A percentile compares a stretch with the other conserved stretches of the same genome.
Evolutionary conservation across 2,329 filamentous ascomycete species (phyloP).

Genomic region (Pyricularia grisea): DNA sequence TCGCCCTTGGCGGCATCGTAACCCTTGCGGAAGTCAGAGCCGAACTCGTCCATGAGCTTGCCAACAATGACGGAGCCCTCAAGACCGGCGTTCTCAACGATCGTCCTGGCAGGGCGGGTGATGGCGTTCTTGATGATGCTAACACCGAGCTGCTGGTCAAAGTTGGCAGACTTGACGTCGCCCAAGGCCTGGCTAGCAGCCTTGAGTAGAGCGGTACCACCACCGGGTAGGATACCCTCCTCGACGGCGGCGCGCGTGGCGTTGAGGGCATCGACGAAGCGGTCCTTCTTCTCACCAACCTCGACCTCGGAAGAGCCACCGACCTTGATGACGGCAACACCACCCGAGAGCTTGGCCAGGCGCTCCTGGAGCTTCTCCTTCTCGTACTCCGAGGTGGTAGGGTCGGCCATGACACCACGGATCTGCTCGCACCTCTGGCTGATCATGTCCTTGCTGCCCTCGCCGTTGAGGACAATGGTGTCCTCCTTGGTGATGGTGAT

Average conservation of each 20-base stretch:
- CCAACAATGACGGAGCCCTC: slow-evolving; percentile 95
- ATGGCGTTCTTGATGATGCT: slow-evolving; percentile 98
- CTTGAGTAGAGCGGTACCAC: slow-evolving; percentile 97
- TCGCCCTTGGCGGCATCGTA: slow-evolving; percentile 95
- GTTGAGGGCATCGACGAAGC: slow-evolving; percentile 96
- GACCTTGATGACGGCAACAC: slow-evolving; percentile 99
- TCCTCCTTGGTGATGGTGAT: slow-evolving; percentile 99
- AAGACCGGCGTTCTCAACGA: slow-evolving; percentile 94
- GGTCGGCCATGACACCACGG: slow-evolving; percentile 89
- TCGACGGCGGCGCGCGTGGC: slow-evolving; percentile 96
- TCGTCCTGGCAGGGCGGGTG: slow-evolving; percentile 85
- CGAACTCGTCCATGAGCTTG: slow-evolving; percentile 94
- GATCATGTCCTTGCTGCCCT: slow-evolving; percentile 89
- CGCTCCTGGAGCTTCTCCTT: slow-evolving; percentile 99
- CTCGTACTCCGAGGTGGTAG: slow-evolving; percentile 95
- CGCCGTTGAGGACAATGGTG: slow-evolving; percentile 95
- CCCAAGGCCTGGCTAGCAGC: slow-evolving; percentile 81
- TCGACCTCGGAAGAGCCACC: slow-evolving; percentile 96
- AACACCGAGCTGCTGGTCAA: slow-evolving; percentile 97
- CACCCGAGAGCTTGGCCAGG: slow-evolving; percentile 96
- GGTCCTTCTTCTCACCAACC: slow-evolving; percentile 99
- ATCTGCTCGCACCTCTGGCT: slow-evolving; percentile 98
- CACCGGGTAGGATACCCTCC: slow-evolving; percentile 97
- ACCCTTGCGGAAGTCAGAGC: slow-evolving; percentile 91
- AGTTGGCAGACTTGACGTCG: slow-evolving; percentile 82